Conservation (phyloP, 1,284 basidiomycete species). For the Apiotrichum gamsii region DNA sequence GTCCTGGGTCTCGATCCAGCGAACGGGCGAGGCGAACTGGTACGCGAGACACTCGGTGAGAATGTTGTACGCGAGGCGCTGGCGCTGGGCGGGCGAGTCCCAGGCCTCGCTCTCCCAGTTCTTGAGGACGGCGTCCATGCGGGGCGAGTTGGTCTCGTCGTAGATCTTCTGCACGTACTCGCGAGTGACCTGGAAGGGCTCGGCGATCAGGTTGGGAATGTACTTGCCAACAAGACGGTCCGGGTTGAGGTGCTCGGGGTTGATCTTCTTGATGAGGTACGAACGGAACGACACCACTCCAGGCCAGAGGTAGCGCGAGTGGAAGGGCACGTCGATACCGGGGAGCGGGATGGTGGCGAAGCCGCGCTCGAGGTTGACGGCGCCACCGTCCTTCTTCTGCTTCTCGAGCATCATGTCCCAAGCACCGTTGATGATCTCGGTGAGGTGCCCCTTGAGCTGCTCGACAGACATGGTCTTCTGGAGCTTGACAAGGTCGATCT, state of each 20-base stretch:
- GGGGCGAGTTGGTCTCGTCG: conserved; percentile 87
- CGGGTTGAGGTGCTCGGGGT: conserved; percentile 79
- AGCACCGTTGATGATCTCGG: conserved; percentile 83
- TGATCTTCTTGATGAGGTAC: conserved; percentile 98
- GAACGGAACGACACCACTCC: conserved; percentile 70
- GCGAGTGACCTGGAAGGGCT: conserved; percentile 83
- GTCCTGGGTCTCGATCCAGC: conserved; percentile 99
- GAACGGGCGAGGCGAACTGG: conserved; percentile 83
- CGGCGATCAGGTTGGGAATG: conserved; percentile 93
- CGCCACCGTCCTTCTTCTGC: conserved; percentile 63
- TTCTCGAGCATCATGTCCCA: conserved; percentile 66
- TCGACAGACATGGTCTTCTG: conserved; percentile 46
- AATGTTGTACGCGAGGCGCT: conserved; percentile 89
- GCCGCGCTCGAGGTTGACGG: conserved; percentile 90
- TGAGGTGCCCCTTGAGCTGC: conserved; percentile 55
- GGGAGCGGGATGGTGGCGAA: conserved; percentile 94
- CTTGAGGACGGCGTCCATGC: conserved; percentile 84
- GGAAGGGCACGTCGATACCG: conserved; percentile 98
- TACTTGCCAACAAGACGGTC: conserved; percentile 90
- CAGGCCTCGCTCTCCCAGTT: conserved; percentile 91
- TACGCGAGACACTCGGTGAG: conserved; percentile 95
- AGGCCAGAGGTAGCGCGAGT: conserved; percentile 94
- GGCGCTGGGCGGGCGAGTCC: conserved; percentile 72
- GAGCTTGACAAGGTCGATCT: conserved; percentile 91
- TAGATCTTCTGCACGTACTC: conserved; percentile 92